phyloP scores from a whole-genome alignment of 2,329 filamentous ascomycete genomes.

The Hirsutella thompsonii region DNA sequence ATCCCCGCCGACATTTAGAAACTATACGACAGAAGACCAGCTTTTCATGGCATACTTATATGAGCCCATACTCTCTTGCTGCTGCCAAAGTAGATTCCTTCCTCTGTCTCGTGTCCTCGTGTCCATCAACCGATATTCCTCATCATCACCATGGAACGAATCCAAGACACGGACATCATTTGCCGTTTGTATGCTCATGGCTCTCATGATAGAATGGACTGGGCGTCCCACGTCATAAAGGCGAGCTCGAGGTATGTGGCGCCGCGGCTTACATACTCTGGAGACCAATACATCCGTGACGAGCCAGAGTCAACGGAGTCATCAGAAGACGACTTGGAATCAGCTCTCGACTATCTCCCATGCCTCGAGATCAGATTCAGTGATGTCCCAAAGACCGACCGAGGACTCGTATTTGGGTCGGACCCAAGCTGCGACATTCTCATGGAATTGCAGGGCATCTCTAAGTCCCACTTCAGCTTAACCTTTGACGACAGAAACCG shows the following conservation, averaged over 20 bases:
- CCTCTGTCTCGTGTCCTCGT: background rate
- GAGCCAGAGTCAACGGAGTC: background rate
- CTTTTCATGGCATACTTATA: too few relatives aligned
- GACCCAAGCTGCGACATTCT: constrained; percentile 7
- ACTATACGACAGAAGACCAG: too few relatives aligned
- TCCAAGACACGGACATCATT: constrained; percentile 3
- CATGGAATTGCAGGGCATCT: constrained; percentile 2
- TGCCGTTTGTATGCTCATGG: constrained; percentile 1
- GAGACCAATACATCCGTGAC: background rate
- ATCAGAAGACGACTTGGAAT: background rate
- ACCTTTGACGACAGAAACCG: constrained; percentile 9
- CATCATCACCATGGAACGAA: constrained; percentile 1
- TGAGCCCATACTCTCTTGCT: too few relatives aligned
- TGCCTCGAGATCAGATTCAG: constrained; percentile 6
- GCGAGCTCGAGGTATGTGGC: background rate
- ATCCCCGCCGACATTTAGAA: too few relatives aligned
- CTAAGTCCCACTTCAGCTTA: constrained; percentile 7
- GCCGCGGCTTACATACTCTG: background rate
- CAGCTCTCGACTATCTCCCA: background rate
- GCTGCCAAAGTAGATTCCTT: too few relatives aligned
- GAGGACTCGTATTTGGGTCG: constrained; percentile 8
- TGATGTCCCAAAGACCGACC: constrained; percentile 5
- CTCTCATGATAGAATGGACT: background rate
- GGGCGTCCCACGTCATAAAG: background rate
- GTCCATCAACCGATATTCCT: background rate